Evolutionary conservation across 2,329 filamentous ascomycete species (phyloP), one percentile per base, ranked within the genome.

Genomic region (Phialophora tarda): DNA sequence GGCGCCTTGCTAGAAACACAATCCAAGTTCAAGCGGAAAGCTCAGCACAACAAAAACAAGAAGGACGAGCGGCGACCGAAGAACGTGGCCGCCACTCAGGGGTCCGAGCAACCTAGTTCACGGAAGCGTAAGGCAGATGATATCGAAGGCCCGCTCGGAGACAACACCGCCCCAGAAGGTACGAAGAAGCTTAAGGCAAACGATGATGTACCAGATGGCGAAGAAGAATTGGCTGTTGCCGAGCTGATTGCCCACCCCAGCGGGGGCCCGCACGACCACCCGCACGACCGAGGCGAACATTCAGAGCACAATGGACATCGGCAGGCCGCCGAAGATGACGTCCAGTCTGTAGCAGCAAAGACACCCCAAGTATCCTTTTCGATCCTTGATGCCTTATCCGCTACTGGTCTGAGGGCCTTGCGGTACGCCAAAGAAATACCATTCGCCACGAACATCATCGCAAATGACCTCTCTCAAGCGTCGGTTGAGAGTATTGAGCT

Each of bases 311-410:
- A 59, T n/a, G 65, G 44, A 60, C 44, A 65, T 12, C 32, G 30
- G 14, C 23, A 6, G 1, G 23, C 50, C 24, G 21, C 53, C 55
- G 47, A 38, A n/a, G 21, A 17, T n/a, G 28, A 6, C n/a, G 21
- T 11, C 6, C 24, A 11, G 21, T 11, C 14, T 8, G 12, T 30
- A 14, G 23, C 55, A 26, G 4, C 50, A 38, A 77, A 80, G 30
- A 72, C 72, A 21, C 76, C 74, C 64, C 76, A 75, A 65, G 79
- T 82, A 11, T 77, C 80, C 10, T 94, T 97, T 74, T 89, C 88
- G n/a, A 94, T 99, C 47, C 86, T 99, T 8, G 95, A 99, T 78
- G 95, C 95, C 0, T 85, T 99, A 4, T 99, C 95, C 10, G 95
- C 95, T 0, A 97, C 93, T 2, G 95, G 95, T 26, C 85, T 99